Percentiles rank a stretch among this genome's conserved stretches.
Conservation (phyloP, 2,329 filamentous ascomycete species). For the Incumbomyces delicatus region DNA sequence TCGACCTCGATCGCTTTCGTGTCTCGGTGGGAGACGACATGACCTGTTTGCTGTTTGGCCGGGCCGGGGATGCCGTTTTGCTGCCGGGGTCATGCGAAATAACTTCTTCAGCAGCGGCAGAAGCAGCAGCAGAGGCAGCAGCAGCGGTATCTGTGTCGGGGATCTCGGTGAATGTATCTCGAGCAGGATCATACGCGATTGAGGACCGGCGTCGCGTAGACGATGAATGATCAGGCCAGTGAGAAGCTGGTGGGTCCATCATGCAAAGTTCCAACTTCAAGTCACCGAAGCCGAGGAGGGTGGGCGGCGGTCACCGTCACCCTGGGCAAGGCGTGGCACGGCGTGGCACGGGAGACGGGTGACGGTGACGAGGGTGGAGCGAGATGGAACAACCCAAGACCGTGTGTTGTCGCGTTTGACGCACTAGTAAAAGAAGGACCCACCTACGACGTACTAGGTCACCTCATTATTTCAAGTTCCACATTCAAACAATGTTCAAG, state of each 20-base stretch:
- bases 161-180: constrained; percentile 25
- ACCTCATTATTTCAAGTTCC: too few relatives aligned
- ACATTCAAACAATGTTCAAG: too few relatives aligned
- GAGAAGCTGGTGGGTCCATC: constrained; percentile 1
- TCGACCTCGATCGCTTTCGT: constrained; percentile 14
- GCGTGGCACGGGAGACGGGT: too few relatives aligned
- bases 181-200: constrained; percentile 26
- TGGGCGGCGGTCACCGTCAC: neutral
- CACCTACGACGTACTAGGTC: too few relatives aligned
- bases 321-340: too few relatives aligned
- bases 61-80: constrained; percentile 6
- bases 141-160: too few relatives aligned
- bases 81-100: constrained; percentile 17
- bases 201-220: constrained; percentile 18
- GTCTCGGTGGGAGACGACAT: neutral
- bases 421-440: too few relatives aligned
- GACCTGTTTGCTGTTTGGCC: neutral
- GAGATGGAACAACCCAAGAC: too few relatives aligned
- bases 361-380: too few relatives aligned
- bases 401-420: too few relatives aligned
- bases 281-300: too few relatives aligned
- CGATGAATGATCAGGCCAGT: neutral
- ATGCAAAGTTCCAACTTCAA: neutral
- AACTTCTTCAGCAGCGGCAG: constrained; percentile 17
- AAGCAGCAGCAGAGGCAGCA: too few relatives aligned